These are phyloP conservation scores for Pelagophyceae sp. DNA, from an alignment of 352 stramenopile species.

Conservation along the genomic window DNA sequence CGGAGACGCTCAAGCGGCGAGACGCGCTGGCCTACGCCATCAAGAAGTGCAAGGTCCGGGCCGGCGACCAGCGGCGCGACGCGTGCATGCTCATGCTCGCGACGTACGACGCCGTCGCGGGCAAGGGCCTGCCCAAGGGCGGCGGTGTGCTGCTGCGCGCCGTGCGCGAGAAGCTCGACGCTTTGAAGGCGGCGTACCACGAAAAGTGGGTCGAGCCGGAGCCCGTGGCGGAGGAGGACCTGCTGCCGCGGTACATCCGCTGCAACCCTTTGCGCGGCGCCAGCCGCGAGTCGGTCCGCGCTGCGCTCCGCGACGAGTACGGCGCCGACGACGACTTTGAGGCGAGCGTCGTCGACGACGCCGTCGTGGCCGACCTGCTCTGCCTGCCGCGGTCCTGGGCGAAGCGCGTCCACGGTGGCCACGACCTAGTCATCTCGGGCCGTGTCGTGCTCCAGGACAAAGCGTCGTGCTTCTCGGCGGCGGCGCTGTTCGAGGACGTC, in stretches of 20 bases:
- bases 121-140: slow-evolving; percentile 6
- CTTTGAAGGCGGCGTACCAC: background rate
- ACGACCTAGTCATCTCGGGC: slow-evolving; percentile 58
- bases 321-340: background rate
- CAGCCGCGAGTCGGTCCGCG: slow-evolving; percentile 42
- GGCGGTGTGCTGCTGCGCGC: background rate
- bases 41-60: background rate
- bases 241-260: slow-evolving; percentile 63
- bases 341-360: slow-evolving; percentile 47
- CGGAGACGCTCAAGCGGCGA: background rate
- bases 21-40: background rate
- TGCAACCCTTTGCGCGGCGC: slow-evolving; percentile 74
- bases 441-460: slow-evolving; percentile 93
- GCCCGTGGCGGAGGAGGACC: background rate
- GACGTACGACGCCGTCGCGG: slow-evolving; percentile 7
- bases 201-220: background rate
- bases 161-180: background rate
- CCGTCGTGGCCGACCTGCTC: slow-evolving; percentile 74
- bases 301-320: slow-evolving; percentile 20
- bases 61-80: background rate
- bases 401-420: slow-evolving; percentile 32
- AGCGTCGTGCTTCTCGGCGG: slow-evolving; percentile 89
- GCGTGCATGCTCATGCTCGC: background rate
- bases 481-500: slow-evolving; percentile 67
- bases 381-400: slow-evolving; percentile 64